A percentile compares a stretch with the other conserved stretches of the same genome.
These are phyloP conservation scores for Camellia oleifera DNA, from an alignment of 179 eudicot genomes.

Conservation along the genomic window DNA sequence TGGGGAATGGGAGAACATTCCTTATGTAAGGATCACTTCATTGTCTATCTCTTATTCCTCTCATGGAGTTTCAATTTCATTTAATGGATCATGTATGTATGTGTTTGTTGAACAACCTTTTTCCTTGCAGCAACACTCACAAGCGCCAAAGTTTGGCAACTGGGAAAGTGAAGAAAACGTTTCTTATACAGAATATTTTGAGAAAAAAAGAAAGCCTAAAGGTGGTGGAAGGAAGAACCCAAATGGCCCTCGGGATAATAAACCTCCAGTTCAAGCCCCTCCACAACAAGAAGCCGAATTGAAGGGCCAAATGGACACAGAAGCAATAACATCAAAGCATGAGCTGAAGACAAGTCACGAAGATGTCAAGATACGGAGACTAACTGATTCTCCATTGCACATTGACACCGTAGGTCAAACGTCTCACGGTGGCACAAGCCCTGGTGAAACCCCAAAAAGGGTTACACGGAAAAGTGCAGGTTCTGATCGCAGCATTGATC, in stretches of 20 bases:
- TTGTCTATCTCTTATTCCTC: too few relatives aligned
- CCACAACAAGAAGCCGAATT: slow-evolving; percentile 7
- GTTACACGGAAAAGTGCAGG: slow-evolving; percentile 36
- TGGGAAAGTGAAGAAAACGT: slow-evolving; percentile 62
- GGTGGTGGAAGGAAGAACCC: slow-evolving; percentile 45
- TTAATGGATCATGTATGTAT: neutral
- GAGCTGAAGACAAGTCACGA: slow-evolving; percentile 16
- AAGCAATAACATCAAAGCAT: slow-evolving; percentile 20
- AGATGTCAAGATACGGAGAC: slow-evolving; percentile 42
- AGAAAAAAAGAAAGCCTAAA: slow-evolving; percentile 51
- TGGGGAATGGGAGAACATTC: too few relatives aligned
- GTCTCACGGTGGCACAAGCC: slow-evolving; percentile 38
- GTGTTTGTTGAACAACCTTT: neutral
- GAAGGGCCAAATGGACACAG: slow-evolving; percentile 23
- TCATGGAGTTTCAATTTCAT: too few relatives aligned
- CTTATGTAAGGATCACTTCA: too few relatives aligned
- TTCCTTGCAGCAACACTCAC: slow-evolving; percentile 38
- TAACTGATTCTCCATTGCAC: slow-evolving; percentile 34
- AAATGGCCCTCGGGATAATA: slow-evolving; percentile 27
- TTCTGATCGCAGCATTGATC: slow-evolving; percentile 35
- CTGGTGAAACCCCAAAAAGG: slow-evolving; percentile 47
- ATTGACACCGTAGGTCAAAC: slow-evolving; percentile 28
- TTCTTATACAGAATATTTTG: slow-evolving; percentile 65
- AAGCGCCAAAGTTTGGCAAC: slow-evolving; percentile 57
- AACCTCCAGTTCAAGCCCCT: slow-evolving; percentile 13